Evolutionary conservation across 495 filamentous ascomycete genomes (phyloP).

Genomic region (Daldinia loculata): DNA sequence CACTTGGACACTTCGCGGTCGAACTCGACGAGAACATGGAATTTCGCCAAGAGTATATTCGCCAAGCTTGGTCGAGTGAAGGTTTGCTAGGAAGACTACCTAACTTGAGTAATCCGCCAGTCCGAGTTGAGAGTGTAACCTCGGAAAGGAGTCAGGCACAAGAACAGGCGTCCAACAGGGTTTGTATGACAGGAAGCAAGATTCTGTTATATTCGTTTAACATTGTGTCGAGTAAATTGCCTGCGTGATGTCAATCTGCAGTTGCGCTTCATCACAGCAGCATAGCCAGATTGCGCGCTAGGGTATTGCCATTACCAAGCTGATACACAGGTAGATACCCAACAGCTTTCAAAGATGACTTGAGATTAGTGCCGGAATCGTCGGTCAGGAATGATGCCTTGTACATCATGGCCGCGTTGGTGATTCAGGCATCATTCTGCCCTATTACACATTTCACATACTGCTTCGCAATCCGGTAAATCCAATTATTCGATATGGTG

Average conservation of each 20-base stretch:
- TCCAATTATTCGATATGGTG: background rate
- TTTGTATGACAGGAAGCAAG: conserved; percentile 10
- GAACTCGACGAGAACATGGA: conserved; percentile 11
- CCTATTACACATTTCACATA: conserved; percentile 7
- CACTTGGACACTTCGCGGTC: background rate
- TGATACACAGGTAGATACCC: background rate
- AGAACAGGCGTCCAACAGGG: background rate
- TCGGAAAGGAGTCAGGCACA: conserved; percentile 21
- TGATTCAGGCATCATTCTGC: background rate
- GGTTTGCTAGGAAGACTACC: background rate
- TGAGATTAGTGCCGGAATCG: background rate
- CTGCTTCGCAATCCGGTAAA: background rate
- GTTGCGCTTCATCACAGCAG: conserved; percentile 3
- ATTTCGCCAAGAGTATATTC: conserved; percentile 16
- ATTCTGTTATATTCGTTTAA: conserved; percentile 14
- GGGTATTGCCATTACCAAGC: conserved; percentile 9
- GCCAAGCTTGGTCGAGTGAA: background rate
- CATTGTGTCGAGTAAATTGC: conserved; percentile 2
- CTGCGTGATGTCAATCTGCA: conserved; percentile 5
- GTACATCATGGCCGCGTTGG: background rate
- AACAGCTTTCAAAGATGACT: background rate
- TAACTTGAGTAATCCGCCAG: background rate
- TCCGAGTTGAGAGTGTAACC: conserved; percentile 12
- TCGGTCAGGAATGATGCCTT: conserved; percentile 4
- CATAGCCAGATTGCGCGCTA: conserved; percentile 23